A percentile compares a stretch with the other conserved stretches of the same genome.
Evolutionary conservation across 2,329 filamentous ascomycete genomes (phyloP).

Genomic region (Coniochaeta sp.): DNA sequence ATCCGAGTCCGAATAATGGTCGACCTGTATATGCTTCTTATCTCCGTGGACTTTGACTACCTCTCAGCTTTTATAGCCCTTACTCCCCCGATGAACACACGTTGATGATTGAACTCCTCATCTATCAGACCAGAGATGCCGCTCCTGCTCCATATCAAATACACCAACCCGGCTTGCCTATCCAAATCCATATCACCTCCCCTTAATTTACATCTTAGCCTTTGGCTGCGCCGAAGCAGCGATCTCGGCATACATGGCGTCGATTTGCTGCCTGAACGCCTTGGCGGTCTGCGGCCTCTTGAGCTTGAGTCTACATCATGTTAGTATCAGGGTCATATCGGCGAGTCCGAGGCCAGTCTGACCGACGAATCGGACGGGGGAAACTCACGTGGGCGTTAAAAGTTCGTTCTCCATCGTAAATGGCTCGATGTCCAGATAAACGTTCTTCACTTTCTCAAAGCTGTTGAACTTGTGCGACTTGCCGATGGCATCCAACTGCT

Average conservation of each 20-base stretch:
- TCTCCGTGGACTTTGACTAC: too few relatives aligned
- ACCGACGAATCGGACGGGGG: neutral
- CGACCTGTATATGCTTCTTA: too few relatives aligned
- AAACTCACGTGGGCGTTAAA: slow-evolving; percentile 75
- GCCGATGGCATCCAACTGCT: slow-evolving; percentile 70
- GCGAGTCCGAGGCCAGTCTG: too few relatives aligned
- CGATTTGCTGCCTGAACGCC: slow-evolving; percentile 46
- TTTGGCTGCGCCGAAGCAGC: slow-evolving; percentile 30
- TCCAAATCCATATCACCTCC: neutral
- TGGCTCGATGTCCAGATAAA: slow-evolving; percentile 73
- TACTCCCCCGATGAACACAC: too few relatives aligned
- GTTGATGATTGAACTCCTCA: too few relatives aligned
- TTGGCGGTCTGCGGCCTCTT: slow-evolving; percentile 51
- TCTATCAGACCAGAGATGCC: too few relatives aligned
- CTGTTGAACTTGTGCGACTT: slow-evolving; percentile 85
- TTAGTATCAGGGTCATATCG: neutral
- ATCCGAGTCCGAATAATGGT: too few relatives aligned
- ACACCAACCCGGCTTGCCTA: neutral
- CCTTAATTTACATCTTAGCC: slow-evolving; percentile 35
- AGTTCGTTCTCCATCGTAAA: slow-evolving; percentile 92
- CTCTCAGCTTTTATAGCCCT: too few relatives aligned
- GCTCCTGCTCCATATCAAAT: neutral
- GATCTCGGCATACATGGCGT: slow-evolving; percentile 50
- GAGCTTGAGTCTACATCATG: slow-evolving; percentile 44
- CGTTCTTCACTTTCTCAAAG: slow-evolving; percentile 75